phyloP scores from a whole-genome alignment of 768 basidiomycete genomes.

The Phylloporus sp. region DNA sequence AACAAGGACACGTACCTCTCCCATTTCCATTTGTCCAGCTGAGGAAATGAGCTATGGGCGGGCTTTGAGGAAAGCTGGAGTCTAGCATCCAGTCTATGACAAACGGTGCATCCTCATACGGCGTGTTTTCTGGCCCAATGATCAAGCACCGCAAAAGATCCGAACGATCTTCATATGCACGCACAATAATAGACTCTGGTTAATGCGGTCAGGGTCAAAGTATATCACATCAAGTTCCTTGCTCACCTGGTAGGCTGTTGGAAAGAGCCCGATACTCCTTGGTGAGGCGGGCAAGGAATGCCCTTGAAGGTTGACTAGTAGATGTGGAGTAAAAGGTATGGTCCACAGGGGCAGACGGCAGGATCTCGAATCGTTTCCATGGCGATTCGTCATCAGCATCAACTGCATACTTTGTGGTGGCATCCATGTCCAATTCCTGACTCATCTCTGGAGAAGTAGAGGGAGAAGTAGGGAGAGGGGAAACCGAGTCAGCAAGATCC shows the following conservation, averaged over 20 bases:
- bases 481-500: conserved; percentile 21
- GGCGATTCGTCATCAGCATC: conserved; percentile 37
- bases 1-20: conserved; percentile 35
- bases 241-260: conserved; percentile 76
- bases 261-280: conserved; percentile 82
- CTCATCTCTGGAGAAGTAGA: conserved; percentile 32
- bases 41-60: conserved; percentile 84
- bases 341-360: conserved; percentile 72
- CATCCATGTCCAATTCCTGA: conserved; percentile 28
- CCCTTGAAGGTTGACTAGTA: conserved; percentile 62
- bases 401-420: conserved; percentile 24
- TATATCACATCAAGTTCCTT: background rate
- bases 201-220: conserved; percentile 5
- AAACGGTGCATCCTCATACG: conserved; percentile 93
- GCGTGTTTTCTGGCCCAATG: conserved; percentile 89
- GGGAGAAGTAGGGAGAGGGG: conserved; percentile 26
- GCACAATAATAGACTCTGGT: conserved; percentile 80
- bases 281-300: conserved; percentile 70
- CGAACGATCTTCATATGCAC: conserved; percentile 84
- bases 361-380: conserved; percentile 83
- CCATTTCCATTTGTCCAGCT: conserved; percentile 96
- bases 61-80: conserved; percentile 76
- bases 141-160: conserved; percentile 88
- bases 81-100: conserved; percentile 93
- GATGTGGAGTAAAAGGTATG: conserved; percentile 72